phyloP scores from a whole-genome alignment of 768 basidiomycete genomes.

The Termitomyces eurrhizus region DNA sequence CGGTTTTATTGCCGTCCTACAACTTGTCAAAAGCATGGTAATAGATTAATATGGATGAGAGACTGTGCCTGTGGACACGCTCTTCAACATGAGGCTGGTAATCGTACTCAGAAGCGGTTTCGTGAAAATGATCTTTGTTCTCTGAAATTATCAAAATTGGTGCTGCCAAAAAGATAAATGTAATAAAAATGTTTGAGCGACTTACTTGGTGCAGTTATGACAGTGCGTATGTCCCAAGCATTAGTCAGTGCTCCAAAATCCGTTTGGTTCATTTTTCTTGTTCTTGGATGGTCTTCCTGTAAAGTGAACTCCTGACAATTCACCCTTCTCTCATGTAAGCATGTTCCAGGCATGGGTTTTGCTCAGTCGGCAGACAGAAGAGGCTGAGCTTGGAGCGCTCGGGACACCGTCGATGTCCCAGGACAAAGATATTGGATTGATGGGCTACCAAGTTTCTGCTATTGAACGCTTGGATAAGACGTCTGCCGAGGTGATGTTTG shows the following conservation, averaged over 20 bases:
- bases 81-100: constrained; percentile 14
- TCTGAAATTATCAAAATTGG: no score
- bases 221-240: no score
- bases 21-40: neutral
- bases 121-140: constrained; percentile 18
- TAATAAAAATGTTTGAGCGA: no score
- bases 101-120: constrained; percentile 15
- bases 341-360: constrained; percentile 59
- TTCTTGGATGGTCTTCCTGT: no score
- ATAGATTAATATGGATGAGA: constrained; percentile 3
- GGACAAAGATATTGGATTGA: constrained; percentile 41
- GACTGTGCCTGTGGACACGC: constrained; percentile 11
- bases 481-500: constrained; percentile 42
- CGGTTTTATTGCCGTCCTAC: constrained; percentile 33
- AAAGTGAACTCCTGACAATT: constrained; percentile 49
- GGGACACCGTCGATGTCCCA: constrained; percentile 43
- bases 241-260: no score
- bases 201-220: no score
- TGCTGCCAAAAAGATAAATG: no score
- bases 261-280: no score
- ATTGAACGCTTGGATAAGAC: constrained; percentile 38
- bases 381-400: constrained; percentile 50
- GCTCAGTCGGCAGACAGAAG: constrained; percentile 50
- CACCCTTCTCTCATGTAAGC: constrained; percentile 56
- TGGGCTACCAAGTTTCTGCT: constrained; percentile 44